Conservation (phyloP, 2,329 filamentous ascomycete species). For the Tolypocladium paradoxum region DNA sequence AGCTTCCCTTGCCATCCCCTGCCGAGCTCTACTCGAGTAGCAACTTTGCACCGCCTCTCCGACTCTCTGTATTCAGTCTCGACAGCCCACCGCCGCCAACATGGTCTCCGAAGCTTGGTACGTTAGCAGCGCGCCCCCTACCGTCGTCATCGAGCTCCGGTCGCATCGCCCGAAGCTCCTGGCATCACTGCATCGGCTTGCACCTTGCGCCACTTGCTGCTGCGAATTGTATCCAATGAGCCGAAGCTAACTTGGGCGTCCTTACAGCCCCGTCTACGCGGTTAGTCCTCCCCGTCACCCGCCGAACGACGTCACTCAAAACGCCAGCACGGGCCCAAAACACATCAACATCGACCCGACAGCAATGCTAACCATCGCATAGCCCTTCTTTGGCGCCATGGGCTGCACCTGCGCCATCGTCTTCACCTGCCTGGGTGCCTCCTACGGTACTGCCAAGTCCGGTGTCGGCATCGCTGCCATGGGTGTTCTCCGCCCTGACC, state of each 20-base stretch:
- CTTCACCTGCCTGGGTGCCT: slow-evolving; percentile 92
- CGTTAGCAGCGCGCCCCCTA: slow-evolving; percentile 32
- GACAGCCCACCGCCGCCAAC: slow-evolving; percentile 31
- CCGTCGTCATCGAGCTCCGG: slow-evolving; percentile 18
- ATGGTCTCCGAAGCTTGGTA: slow-evolving; percentile 80
- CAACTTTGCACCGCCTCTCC: slow-evolving; percentile 3
- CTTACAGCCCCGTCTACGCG: slow-evolving; percentile 85
- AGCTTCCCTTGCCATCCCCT: slow-evolving; percentile 10
- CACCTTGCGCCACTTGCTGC: neutral
- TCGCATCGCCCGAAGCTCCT: slow-evolving; percentile 18
- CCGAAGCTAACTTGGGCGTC: slow-evolving; percentile 31
- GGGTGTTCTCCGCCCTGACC: slow-evolving; percentile 93
- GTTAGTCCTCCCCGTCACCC: slow-evolving; percentile 54
- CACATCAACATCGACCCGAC: slow-evolving; percentile 8
- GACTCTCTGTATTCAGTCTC: slow-evolving; percentile 7
- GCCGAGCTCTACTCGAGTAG: slow-evolving; percentile 1
- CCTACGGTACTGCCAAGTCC: slow-evolving; percentile 98
- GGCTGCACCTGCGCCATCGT: slow-evolving; percentile 95
- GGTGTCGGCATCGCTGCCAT: slow-evolving; percentile 97
- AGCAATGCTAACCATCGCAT: slow-evolving; percentile 21
- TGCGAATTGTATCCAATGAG: neutral
- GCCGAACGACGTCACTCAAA: slow-evolving; percentile 19
- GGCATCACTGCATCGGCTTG: slow-evolving; percentile 10
- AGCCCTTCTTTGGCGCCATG: slow-evolving; percentile 94
- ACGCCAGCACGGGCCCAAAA: slow-evolving; percentile 9